Conservation (phyloP, 495 filamentous ascomycete species). For the Talaromyces ruber region DNA sequence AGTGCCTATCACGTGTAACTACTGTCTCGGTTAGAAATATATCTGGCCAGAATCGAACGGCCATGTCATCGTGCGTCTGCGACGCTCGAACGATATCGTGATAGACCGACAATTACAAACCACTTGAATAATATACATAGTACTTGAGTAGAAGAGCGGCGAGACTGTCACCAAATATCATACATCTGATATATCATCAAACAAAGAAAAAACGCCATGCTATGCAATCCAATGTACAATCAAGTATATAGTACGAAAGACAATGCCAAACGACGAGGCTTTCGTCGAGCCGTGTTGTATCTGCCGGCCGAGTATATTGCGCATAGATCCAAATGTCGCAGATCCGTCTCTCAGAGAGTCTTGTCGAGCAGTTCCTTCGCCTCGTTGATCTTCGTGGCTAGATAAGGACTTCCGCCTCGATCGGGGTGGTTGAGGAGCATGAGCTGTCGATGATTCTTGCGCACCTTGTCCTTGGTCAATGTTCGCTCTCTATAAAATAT, state of each 20-base stretch:
- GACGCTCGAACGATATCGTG: background rate
- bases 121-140: background rate
- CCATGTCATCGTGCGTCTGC: background rate
- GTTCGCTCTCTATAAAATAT: constrained; percentile 62
- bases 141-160: constrained; percentile 1
- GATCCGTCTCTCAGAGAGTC: constrained; percentile 6
- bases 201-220: constrained; percentile 17
- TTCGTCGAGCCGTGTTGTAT: background rate
- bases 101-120: no score
- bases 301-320: background rate
- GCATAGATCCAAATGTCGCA: background rate
- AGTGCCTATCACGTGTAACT: no score
- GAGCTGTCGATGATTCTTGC: constrained; percentile 90
- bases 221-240: constrained; percentile 10
- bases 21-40: no score
- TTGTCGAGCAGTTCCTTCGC: constrained; percentile 96
- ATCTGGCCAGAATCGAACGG: no score
- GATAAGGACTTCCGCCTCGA: constrained; percentile 89
- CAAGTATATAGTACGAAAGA: background rate
- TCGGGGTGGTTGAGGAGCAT: constrained; percentile 99
- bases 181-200: background rate
- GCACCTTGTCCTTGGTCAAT: constrained; percentile 81
- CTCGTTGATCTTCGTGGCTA: constrained; percentile 96
- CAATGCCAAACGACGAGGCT: no score
- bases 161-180: background rate